Evolutionary conservation across 805 yeast genomes (phyloP), one percentile per base, ranked within the genome.

Genomic region (Candida nitratophila): DNA sequence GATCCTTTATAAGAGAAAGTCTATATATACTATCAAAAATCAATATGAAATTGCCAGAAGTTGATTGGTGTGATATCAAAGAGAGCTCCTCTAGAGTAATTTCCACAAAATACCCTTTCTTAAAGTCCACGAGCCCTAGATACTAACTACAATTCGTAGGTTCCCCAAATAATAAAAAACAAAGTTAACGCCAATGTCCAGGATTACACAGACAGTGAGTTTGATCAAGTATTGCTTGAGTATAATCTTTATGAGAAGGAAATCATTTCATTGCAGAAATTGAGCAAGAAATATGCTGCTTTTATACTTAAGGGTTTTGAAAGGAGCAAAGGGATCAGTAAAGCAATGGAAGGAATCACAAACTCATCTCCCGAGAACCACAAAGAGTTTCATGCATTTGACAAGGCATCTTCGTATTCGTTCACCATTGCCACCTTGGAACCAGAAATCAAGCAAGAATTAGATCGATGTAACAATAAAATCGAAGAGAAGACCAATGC

Each of bases 141-240:
- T n/a, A 34, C 37, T n/a, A 34, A 12, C 20, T 7, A 6, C 6
- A 9, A 3, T 19, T 9, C 9, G 7, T 20, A 62, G 64, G 16
- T 59, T 65, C 37, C 62, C 56, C 27, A 56, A 57, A 42, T 54
- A 53, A 36, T 40, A 51, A 41, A 24, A 52, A 12, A 50, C 56
- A 35, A 17, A 17, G 37, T 34, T 19, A 34, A 34, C 15, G 37
- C 37, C 12, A 34, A 34, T 19, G 3, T 7, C 3, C 14, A 3
- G 5, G 19, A 19, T 20, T 34, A 34, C 12, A 4, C n/a, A 9
- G 37, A 34, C 24, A 34, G 15, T 10, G 37, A 17, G 7, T 34
- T 34, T 19, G 37, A 34, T 19, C 37, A 34, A 5, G 9, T 34
- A 9, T 3, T 34, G 7, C n/a, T 11, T 12, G 37, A 34, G 10